phyloP scores from a whole-genome alignment of 495 filamentous ascomycete species.

The Extremus antarcticus region DNA sequence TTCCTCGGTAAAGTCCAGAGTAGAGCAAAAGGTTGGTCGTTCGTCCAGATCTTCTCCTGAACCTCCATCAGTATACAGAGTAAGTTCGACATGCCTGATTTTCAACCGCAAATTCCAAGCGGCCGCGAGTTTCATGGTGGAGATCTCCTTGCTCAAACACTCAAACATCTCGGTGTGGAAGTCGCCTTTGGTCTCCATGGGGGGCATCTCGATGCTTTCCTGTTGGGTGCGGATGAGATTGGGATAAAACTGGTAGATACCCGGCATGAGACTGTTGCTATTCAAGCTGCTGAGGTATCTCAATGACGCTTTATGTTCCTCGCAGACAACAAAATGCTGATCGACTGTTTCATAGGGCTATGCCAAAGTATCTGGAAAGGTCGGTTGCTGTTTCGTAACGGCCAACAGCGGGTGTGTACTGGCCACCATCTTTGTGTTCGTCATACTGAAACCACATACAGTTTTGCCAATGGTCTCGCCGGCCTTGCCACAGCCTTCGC shows the following conservation, averaged over 20 bases:
- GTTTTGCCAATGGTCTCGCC: constrained; percentile 21
- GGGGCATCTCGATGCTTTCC: constrained; percentile 24
- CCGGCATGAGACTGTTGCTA: constrained; percentile 24
- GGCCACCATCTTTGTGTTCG: neutral
- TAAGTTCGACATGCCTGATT: neutral
- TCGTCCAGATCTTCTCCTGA: neutral
- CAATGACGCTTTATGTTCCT: too few species aligned
- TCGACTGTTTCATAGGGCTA: too few species aligned
- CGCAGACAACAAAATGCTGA: too few species aligned
- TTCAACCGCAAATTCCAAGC: neutral
- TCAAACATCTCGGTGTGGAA: constrained; percentile 16
- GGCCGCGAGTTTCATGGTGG: constrained; percentile 20
- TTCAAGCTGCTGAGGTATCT: constrained; percentile 25
- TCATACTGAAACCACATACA: neutral
- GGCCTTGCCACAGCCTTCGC: constrained; percentile 23
- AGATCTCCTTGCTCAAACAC: constrained; percentile 23
- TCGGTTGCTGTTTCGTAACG: constrained; percentile 21
- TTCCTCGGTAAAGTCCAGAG: too few species aligned
- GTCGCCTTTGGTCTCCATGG: constrained; percentile 26
- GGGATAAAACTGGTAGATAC: constrained; percentile 25
- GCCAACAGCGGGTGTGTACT: constrained; percentile 20
- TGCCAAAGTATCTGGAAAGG: constrained; percentile 21
- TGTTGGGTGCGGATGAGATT: constrained; percentile 22
- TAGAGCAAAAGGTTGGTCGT: neutral
- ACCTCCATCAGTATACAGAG: neutral